Conservation (phyloP, 257 asterid genomes). For the Leptodermis oblonga region DNA sequence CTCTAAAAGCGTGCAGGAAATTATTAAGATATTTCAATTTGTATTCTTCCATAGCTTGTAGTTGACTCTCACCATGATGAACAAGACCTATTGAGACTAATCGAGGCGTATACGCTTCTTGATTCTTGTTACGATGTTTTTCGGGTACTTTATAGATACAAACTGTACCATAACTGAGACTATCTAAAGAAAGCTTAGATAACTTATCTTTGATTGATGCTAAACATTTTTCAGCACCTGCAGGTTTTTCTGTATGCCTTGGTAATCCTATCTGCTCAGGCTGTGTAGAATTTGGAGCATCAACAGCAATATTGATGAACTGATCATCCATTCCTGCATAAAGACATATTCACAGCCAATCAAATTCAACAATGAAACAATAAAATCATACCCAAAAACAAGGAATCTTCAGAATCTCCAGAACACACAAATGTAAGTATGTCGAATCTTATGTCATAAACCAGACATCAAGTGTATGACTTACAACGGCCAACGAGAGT, state of each 20-base stretch:
- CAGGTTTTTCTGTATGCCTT: too few species aligned
- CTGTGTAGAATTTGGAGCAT: neutral
- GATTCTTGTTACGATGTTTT: conserved; percentile 23
- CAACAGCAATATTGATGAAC: neutral
- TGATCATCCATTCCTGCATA: neutral
- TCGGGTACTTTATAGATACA: conserved; percentile 27
- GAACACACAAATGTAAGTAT: too few species aligned
- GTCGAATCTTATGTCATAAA: too few species aligned
- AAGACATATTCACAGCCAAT: neutral
- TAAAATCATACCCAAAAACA: too few species aligned
- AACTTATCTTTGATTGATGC: neutral
- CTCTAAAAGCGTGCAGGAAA: conserved; percentile 17
- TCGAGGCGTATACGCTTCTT: conserved; percentile 27
- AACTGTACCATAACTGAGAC: conserved; percentile 11
- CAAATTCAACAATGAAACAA: neutral
- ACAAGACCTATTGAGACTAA: conserved; percentile 30
- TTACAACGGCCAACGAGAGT: too few species aligned
- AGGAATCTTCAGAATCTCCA: too few species aligned
- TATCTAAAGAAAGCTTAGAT: neutral
- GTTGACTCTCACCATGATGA: conserved; percentile 15
- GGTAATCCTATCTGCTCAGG: neutral
- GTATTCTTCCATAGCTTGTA: conserved; percentile 28
- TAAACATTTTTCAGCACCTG: neutral
- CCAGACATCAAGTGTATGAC: too few species aligned
- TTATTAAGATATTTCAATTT: conserved; percentile 25